A percentile compares a stretch with the other conserved stretches of the same genome.
These are phyloP conservation scores for Exsudoporus frostii DNA, from an alignment of 768 basidiomycete genomes.

Conservation along the genomic window DNA sequence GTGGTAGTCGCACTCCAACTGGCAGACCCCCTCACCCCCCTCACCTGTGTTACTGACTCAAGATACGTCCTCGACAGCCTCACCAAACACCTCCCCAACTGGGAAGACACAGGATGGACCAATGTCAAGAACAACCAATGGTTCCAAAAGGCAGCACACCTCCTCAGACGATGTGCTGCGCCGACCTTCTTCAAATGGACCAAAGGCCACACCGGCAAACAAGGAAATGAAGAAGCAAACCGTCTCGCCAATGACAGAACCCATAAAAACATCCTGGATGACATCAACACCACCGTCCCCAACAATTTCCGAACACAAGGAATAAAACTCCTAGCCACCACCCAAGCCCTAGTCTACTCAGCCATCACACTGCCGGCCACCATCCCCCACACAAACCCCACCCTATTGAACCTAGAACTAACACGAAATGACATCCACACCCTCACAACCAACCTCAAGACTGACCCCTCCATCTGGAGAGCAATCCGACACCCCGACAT, in stretches of 20 bases:
- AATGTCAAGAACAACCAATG: rapidly evolving
- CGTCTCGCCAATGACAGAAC: background rate
- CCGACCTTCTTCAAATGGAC: background rate
- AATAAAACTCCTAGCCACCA: no score
- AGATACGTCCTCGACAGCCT: background rate
- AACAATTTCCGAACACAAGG: no score
- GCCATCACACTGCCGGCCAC: no score
- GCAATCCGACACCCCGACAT: no score
- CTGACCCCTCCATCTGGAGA: no score
- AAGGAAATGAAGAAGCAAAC: background rate
- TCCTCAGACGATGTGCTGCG: rapidly evolving
- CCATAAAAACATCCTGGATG: no score
- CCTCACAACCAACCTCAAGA: no score
- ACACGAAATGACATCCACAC: no score
- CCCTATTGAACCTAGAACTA: no score
- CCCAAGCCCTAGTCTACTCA: no score
- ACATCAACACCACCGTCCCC: no score
- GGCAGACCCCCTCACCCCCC: background rate
- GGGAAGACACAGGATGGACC: background rate
- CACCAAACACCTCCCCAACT: background rate
- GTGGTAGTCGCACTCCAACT: background rate
- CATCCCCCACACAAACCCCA: no score
- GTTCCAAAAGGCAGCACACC: background rate
- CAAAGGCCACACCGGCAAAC: background rate
- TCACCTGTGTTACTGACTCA: background rate